Evolutionary conservation across 139 green algal genomes (phyloP), one percentile per base, ranked within the genome.

Genomic region (Zygnema circumcarinatum): DNA sequence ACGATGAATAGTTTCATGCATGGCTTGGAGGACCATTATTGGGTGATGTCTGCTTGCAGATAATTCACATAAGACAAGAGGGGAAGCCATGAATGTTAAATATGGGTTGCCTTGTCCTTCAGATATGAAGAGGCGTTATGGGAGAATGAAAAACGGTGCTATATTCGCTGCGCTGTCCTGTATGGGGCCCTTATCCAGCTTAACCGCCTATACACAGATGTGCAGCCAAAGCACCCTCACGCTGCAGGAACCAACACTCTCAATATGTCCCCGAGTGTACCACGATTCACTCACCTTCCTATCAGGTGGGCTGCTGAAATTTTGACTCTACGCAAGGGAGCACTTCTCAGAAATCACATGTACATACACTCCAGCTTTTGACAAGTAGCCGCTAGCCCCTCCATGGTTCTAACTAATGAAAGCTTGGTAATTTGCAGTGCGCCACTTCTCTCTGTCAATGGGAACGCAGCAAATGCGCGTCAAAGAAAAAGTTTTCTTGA

Each of bases 41-140:
- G n/a, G n/a, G n/a, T n/a, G n/a, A n/a, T n/a, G n/a, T n/a, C n/a
- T n/a, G n/a, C n/a, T n/a, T n/a, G n/a, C n/a, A n/a, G n/a, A n/a
- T n/a, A n/a, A n/a, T n/a, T n/a, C n/a, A n/a, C n/a, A n/a, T n/a
- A n/a, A n/a, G n/a, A n/a, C n/a, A n/a, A n/a, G n/a, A n/a, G n/a
- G n/a, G n/a, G n/a, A n/a, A n/a, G n/a, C n/a, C n/a, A n/a, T n/a
- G n/a, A n/a, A n/a, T n/a, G n/a, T n/a, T n/a, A n/a, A n/a, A n/a
- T n/a, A n/a, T n/a, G n/a, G n/a, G n/a, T n/a, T n/a, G n/a, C n/a
- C n/a, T n/a, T n/a, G n/a, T n/a, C n/a, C n/a, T n/a, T n/a, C 87
- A 91, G 87, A 38, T 99, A 98, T 89, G 96, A 98, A 92, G 91
- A 93, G 0, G 94, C 98, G 91, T 87, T 99, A 3, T 98, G 96